phyloP scores from a whole-genome alignment of 108 stramenopile species.

The Asterionellopsis glacialis region DNA sequence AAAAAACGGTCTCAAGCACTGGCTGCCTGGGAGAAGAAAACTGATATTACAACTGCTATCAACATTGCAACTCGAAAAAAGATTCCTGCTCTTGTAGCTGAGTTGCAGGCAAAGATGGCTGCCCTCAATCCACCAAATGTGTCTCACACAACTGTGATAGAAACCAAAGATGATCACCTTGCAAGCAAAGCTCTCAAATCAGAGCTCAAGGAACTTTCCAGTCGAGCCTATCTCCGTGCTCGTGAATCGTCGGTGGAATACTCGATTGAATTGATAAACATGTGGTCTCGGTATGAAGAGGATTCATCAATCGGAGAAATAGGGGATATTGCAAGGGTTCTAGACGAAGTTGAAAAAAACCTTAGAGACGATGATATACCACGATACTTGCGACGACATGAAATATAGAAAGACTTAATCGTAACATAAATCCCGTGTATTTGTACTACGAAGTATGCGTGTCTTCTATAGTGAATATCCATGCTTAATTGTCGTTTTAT shows the following conservation, averaged over 20 bases:
- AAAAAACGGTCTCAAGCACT: constrained; percentile 58
- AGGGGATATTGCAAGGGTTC: too few species aligned
- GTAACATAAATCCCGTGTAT: too few species aligned
- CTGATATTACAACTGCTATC: constrained; percentile 82
- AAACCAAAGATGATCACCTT: constrained; percentile 78
- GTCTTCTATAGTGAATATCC: too few species aligned
- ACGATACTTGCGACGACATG: too few species aligned
- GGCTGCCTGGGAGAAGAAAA: constrained; percentile 78
- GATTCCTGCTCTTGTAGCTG: constrained; percentile 58
- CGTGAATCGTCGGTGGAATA: constrained; percentile 70
- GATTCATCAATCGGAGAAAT: too few species aligned
- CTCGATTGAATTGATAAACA: constrained; percentile 64
- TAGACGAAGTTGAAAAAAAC: too few species aligned
- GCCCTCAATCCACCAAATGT: constrained; percentile 30
- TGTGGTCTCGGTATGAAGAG: constrained; percentile 35
- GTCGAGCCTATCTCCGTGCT: constrained; percentile 56
- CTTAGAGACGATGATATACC: too few species aligned
- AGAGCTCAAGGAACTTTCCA: constrained; percentile 66
- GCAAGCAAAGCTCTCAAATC: constrained; percentile 69
- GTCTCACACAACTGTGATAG: constrained; percentile 79
- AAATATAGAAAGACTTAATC: too few species aligned
- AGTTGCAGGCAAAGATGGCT: constrained; percentile 63
- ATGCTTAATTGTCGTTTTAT: too few species aligned
- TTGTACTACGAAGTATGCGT: too few species aligned
- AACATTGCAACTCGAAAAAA: constrained; percentile 79